phyloP scores from a whole-genome alignment of 1,284 basidiomycete species.

The Malassezia yamatoensis region DNA sequence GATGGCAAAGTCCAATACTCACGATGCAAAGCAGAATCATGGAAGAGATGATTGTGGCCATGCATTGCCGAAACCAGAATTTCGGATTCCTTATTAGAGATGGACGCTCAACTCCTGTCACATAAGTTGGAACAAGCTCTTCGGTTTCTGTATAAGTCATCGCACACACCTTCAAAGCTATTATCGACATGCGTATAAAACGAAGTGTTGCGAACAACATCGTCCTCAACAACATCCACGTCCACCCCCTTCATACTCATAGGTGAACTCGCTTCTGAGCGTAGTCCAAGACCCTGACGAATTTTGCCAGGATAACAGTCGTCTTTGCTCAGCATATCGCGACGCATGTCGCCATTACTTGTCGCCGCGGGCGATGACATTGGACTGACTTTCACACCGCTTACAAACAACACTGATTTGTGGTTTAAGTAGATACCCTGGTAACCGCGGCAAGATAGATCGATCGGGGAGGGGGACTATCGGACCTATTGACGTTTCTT shows the following conservation, averaged over 20 bases:
- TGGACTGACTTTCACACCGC: no score
- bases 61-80: constrained; percentile 49
- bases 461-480: no score
- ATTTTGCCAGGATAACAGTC: no score
- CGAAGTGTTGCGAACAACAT: constrained; percentile 24
- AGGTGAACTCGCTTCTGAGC: constrained; percentile 17
- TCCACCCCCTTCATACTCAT: constrained; percentile 31
- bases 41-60: constrained; percentile 53
- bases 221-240: constrained; percentile 26
- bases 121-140: not conserved
- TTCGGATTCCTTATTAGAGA: not conserved
- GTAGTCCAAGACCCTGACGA: no score
- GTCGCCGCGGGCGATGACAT: no score
- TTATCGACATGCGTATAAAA: constrained; percentile 34
- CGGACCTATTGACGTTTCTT: constrained; percentile 15
- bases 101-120: not conserved
- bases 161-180: constrained; percentile 24
- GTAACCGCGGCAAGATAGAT: no score
- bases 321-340: not conserved
- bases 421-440: no score
- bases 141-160: not conserved
- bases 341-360: no score
- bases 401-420: no score
- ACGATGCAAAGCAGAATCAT: constrained; percentile 52
- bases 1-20: constrained; percentile 47